Base-by-base conservation (phyloP, 2,329 filamentous ascomycete genomes). In the Claviceps arundinis region DNA sequence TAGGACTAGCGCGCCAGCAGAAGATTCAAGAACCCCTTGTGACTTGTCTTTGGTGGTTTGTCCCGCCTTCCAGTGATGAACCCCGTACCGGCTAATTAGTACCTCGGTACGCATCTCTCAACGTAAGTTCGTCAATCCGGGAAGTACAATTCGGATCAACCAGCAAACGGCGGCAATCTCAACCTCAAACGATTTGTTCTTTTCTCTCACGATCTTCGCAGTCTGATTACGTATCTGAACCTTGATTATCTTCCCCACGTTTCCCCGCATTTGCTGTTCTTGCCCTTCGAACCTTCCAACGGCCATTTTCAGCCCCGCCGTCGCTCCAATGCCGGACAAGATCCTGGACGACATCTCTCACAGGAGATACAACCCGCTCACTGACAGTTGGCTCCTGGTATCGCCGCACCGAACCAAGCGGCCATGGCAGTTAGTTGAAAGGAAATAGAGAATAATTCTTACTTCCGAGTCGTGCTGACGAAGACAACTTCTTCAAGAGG, bases 291-390 rank as follows among this genome's bases (percentile, higher is more conserved):
- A 45, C 22, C 22, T n/a, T 43, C 5, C 38, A 37, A 17, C 38
- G 3, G 16, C 17, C 8, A 19, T n/a, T 40, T 11, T 11, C 19
- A 45, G 17, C 47, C 26, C 16, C 22, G 16, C 37, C 37, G n/a
- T 54, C 55, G 34, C 11, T 24, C 16, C 49, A 59, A 90, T 89
- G 85, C 78, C 81, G 8, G 83, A 86, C 64, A 76, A 81, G 57
- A 82, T 91, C 48, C 82, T 98, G 49, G 84, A 97, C 74, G 91
- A 98, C 68, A 97, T 98, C 62, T 95, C 93, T 43, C 93, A 98
- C 67, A 79, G 93, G 62, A 85, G 93, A 66, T 97, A 86, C 69
- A 98, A 98, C 66, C 87, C 89, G 50, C 76, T 98, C 56, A 85
- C 87, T 58, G 89, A 88, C 56, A 89, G 85, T 56, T 95, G 90